Evolutionary conservation across 805 yeast genomes (phyloP), one percentile per base, ranked within the genome.

Genomic region (Saccharomyces paradoxus): DNA sequence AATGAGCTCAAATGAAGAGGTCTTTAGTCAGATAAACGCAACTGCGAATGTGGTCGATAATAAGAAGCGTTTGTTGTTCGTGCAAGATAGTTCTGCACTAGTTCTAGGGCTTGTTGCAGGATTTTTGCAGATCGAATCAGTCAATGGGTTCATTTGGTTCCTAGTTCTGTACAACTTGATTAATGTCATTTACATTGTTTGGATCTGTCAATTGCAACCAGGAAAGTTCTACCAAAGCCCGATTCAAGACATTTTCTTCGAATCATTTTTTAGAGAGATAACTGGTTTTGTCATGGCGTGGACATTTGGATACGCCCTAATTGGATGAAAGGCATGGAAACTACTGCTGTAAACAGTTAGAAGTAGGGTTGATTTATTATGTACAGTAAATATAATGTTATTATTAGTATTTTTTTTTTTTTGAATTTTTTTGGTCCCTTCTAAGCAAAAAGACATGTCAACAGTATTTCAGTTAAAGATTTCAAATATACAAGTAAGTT

Each of bases 231-330:
- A 72, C 56, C 63, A 66, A 12, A 70, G 63, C 41, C 76, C 80
- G 1, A 27, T 74, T 1, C 69, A 65, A 24, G 78, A 76, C 44
- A 63, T 81, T 3, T 70, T 77, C 55, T 52, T 78, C 8, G 77
- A 73, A 30, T 75, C 79, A 47, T 58, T 80, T 13, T 71, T 78
- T 14, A 66, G 81, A 48, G 81, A 79, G 41, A 56, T 81, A 30
- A 75, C 83, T 12, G 78, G 83, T 47, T 81, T 71, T 59, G 71
- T 79, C 8, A 77, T 81, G 77, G 75, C 81, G 62, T 81, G 86
- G 86, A 80, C 84, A 50, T 68, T 81, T 55, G 70, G 79, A 14
- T 75, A 73, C 60, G 82, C 81, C 1, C 60, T 80, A 53, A 77
- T 79, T 8, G 71, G 67, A 22, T 68, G 57, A 55, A n/a, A 2